Conservation (phyloP, 768 basidiomycete species). For the Tylopilus balloui region DNA sequence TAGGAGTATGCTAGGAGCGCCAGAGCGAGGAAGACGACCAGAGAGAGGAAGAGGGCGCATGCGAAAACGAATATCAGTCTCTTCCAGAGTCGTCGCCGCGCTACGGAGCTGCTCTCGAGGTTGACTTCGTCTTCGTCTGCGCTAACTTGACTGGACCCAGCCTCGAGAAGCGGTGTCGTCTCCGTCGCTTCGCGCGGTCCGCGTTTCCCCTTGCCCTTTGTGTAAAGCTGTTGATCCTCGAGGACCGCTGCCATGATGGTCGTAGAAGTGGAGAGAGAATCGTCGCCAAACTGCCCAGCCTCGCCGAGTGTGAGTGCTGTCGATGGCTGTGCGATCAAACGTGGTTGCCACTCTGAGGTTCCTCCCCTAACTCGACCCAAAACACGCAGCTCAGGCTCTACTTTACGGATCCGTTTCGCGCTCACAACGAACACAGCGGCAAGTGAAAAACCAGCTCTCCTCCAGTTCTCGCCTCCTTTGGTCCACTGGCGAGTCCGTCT, state of each 20-base stretch:
- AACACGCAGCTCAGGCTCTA: neutral
- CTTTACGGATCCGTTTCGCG: conserved; percentile 8
- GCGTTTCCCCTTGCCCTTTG: conserved; percentile 29
- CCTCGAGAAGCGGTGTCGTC: conserved; percentile 29
- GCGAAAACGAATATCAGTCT: conserved; percentile 48
- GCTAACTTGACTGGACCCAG: conserved; percentile 18
- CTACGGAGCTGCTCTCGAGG: conserved; percentile 17
- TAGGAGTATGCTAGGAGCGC: conserved; percentile 63
- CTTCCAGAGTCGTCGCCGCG: conserved; percentile 30
- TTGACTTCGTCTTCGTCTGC: conserved; percentile 21
- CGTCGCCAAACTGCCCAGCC: neutral
- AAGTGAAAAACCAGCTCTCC: conserved; percentile 55
- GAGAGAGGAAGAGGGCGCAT: conserved; percentile 47
- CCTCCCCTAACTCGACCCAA: neutral
- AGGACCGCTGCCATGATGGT: conserved; percentile 21
- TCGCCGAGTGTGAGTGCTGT: conserved; percentile 5
- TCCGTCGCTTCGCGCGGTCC: conserved; percentile 25
- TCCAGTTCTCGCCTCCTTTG: conserved; percentile 40
- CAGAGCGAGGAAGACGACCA: conserved; percentile 41
- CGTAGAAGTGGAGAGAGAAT: conserved; percentile 5
- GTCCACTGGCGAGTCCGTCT: conserved; percentile 27
- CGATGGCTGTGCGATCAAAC: conserved; percentile 7
- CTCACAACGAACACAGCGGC: conserved; percentile 45
- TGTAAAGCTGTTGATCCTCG: conserved; percentile 8
- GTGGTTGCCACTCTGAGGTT: conserved; percentile 11